Percentiles rank a stretch among this genome's conserved stretches.
Conservation (phyloP, 1,284 basidiomycete genomes). For the Rhodotorula sp. region DNA sequence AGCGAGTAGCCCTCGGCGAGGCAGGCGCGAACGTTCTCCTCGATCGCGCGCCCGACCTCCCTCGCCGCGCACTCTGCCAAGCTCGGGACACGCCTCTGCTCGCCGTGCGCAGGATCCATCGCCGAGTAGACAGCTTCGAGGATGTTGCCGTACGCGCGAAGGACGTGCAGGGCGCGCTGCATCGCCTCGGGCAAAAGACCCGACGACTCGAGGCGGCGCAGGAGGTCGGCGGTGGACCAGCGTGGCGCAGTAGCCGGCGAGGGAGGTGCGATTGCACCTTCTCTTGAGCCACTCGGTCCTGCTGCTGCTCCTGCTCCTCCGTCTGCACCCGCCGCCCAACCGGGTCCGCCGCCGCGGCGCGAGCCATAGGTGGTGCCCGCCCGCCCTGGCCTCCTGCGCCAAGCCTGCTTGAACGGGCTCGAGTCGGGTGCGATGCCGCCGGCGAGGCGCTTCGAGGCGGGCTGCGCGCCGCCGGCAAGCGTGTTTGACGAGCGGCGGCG, state of each 20-base stretch:
- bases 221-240: not conserved
- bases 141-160: slow-evolving; percentile 16
- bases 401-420: slow-evolving; percentile 8
- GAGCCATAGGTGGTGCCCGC: slow-evolving; percentile 1
- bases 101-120: not conserved
- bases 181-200: not conserved
- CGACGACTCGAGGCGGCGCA: not conserved
- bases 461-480: not conserved
- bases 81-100: not conserved
- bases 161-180: not conserved
- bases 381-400: not conserved
- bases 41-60: slow-evolving; percentile 13
- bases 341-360: not conserved
- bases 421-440: not conserved
- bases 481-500: not conserved
- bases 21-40: not conserved
- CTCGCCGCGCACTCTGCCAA: slow-evolving; percentile 11
- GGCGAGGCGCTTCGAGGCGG: not conserved
- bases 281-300: rapidly evolving
- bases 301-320: too few species aligned
- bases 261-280: not conserved
- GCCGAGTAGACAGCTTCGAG: slow-evolving; percentile 1
- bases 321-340: not conserved
- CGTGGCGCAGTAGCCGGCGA: not conserved
- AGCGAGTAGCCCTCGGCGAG: not conserved